Conservation (phyloP, 169 alveolate genomes). For the Babesia sp. region DNA sequence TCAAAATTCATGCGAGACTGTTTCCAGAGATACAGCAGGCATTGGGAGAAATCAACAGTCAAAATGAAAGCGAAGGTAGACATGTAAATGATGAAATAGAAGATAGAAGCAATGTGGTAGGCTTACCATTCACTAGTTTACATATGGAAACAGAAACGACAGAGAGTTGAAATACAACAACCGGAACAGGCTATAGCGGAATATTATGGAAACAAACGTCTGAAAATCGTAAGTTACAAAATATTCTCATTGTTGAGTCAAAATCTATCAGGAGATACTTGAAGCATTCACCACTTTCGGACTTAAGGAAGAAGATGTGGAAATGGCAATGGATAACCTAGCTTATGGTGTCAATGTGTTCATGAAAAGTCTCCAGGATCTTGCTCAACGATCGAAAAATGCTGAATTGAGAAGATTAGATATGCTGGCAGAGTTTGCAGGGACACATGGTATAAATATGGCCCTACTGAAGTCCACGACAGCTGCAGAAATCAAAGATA, state of each 20-base stretch:
- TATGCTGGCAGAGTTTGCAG: conserved; percentile 3
- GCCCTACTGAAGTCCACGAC: conserved; percentile 10
- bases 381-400: neutral
- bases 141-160: neutral
- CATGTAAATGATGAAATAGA: neutral
- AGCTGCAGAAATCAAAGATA: conserved; percentile 2
- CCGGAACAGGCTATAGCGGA: neutral
- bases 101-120: neutral
- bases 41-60: conserved; percentile 2
- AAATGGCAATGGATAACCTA: neutral
- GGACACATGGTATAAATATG: neutral
- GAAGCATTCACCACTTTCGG: conserved; percentile 30
- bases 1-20: conserved; percentile 68
- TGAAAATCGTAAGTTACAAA: conserved; percentile 5
- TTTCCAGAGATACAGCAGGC: conserved; percentile 72
- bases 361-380: neutral
- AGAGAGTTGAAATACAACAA: neutral
- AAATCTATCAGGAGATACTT: neutral
- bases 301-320: neutral
- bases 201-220: neutral
- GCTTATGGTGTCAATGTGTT: neutral
- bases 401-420: neutral
- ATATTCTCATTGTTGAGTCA: neutral
- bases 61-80: neutral
- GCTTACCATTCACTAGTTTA: neutral